These are phyloP conservation scores for Geum urbanum DNA, from an alignment of 306 rosid genomes.

Conservation along the genomic window DNA sequence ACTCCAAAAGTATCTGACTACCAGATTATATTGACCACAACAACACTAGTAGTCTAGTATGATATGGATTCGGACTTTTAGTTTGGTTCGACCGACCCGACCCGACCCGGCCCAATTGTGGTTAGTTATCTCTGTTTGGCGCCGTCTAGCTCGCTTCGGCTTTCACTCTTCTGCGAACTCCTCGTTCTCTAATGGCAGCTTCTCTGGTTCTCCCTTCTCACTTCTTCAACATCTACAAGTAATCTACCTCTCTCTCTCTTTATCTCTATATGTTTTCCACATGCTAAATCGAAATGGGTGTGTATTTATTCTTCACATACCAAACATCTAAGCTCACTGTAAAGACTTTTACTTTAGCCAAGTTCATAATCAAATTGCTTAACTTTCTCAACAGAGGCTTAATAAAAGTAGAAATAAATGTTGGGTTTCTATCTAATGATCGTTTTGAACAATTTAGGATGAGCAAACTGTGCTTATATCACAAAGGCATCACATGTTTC, in stretches of 20 bases:
- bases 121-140: background rate
- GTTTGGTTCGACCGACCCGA: background rate
- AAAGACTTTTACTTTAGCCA: background rate
- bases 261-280: background rate
- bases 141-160: background rate
- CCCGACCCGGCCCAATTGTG: constrained; percentile 10
- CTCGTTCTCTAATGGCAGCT: constrained; percentile 32
- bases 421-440: constrained; percentile 1
- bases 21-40: too few relatives aligned
- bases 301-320: background rate
- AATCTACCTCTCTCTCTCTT: constrained; percentile 11
- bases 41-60: too few relatives aligned
- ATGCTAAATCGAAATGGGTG: background rate
- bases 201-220: constrained; percentile 33
- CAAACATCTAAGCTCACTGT: background rate
- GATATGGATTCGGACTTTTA: too few relatives aligned
- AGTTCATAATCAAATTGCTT: background rate
- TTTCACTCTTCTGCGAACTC: constrained; percentile 11
- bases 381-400: background rate
- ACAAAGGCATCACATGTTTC: constrained; percentile 32
- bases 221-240: constrained; percentile 34
- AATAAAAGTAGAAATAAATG: background rate
- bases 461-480: constrained; percentile 31
- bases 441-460: constrained; percentile 35
- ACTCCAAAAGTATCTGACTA: too few relatives aligned